Evolutionary conservation across 345 rosid species (phyloP), one percentile per base, ranked within the genome.

Genomic region (Alliaria petiolata): DNA sequence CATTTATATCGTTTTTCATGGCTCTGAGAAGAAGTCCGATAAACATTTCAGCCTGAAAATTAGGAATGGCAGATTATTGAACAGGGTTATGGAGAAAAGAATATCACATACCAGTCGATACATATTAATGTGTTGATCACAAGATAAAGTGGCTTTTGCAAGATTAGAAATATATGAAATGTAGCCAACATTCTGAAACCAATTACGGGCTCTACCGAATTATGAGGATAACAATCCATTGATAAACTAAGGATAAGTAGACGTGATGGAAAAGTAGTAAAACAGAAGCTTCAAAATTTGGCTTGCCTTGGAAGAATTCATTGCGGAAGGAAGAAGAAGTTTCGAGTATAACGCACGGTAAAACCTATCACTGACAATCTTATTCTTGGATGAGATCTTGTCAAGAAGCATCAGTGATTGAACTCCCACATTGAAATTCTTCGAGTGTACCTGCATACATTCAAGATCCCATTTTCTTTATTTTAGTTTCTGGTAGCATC

Each of bases 281-380:
- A 54, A 53, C 28, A 69, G 65, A 54, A 54, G 46, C 30, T 51
- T 35, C 11, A 28, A 25, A 57, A 42, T 39, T 60, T 17, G 46
- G 49, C 95, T 83, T 85, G 80, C 99, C 97, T 95, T 91, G 50
- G 99, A 95, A 61, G 98, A 86, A 79, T 89, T 88, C 98, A 95
- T 77, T 55, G 89, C 87, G 33, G 97, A 82, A 56, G 98, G 95
- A 74, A 91, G 92, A 67, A 95, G 82, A 63, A 95, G 96, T 65
- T 91, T 95, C 30, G 98, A 84, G 80, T 91, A 95, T 80, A 91
- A 80, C 43, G 99, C 90, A 70, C 93, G 96, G 80, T 95, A 91
- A 85, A 86, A 91, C 38, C 97, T 81, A 58, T 95, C 98, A 64
- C 99, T 95, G 75, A 84, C 98, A 77, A 89, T 82, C 84, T 89